Percentiles rank a stretch among this genome's conserved stretches.
Evolutionary conservation across 140 eudicot genomes (phyloP).

Genomic region (Stevia rebaudiana): DNA sequence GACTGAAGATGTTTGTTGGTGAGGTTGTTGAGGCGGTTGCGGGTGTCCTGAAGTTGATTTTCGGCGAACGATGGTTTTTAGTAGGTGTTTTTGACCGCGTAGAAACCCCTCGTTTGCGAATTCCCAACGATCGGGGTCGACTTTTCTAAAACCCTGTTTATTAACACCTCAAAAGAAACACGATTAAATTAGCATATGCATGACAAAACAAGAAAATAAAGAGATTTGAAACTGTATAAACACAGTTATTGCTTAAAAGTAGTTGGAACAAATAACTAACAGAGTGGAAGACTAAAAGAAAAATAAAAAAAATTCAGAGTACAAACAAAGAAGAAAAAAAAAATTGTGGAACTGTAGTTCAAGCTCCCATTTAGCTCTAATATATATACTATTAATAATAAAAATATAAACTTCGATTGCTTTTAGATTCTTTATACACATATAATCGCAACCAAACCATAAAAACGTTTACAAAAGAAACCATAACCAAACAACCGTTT

Average conservation of each 20-base stretch:
- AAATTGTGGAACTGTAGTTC: background rate
- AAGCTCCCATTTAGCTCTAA: background rate
- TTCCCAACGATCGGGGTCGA: conserved; percentile 98
- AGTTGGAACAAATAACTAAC: background rate
- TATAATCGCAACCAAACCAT: background rate
- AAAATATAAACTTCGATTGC: too few relatives aligned
- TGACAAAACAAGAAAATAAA: background rate
- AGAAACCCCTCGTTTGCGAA: conserved; percentile 94
- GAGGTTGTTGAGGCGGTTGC: conserved; percentile 60
- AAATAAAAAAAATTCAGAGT: background rate
- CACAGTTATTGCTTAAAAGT: background rate
- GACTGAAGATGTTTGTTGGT: conserved; percentile 52
- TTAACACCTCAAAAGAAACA: conserved; percentile 15
- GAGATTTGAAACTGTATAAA: background rate
- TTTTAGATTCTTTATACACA: background rate
- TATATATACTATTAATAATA: too few relatives aligned
- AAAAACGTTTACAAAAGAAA: background rate
- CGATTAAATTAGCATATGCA: conserved; percentile 6
- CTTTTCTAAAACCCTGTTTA: conserved; percentile 85
- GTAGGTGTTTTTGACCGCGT: conserved; percentile 83
- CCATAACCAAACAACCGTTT: background rate
- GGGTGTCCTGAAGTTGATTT: conserved; percentile 63
- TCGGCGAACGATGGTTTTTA: conserved; percentile 62
- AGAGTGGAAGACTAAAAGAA: background rate
- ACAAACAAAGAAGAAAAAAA: background rate